Conservation (phyloP, 2,329 filamentous ascomycete genomes). For the Colletotrichum tamarilloi region DNA sequence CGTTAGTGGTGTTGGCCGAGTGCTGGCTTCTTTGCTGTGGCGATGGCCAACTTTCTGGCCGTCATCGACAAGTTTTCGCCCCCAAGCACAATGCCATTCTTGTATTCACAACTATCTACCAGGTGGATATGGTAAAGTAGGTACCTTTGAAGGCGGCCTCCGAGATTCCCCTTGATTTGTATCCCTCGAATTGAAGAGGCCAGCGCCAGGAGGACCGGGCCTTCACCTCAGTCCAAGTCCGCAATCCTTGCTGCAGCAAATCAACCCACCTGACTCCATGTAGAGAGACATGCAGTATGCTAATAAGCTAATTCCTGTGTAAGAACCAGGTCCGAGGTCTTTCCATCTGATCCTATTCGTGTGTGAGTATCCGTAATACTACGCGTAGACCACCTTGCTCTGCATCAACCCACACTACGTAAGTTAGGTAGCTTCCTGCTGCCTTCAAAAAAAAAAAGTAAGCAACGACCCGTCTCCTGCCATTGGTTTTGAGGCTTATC, state of each 20-base stretch:
- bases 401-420: neutral
- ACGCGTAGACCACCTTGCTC: neutral
- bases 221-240: constrained; percentile 12
- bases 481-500: neutral
- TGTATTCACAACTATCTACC: neutral
- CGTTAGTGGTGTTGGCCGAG: neutral
- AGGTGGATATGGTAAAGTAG: no score
- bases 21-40: neutral
- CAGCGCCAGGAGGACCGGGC: constrained; percentile 18
- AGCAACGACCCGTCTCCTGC: neutral
- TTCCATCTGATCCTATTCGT: constrained; percentile 4
- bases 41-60: neutral
- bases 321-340: neutral
- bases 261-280: constrained; percentile 15
- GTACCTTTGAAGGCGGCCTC: neutral
- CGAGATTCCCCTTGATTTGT: neutral
- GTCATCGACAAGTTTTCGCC: neutral
- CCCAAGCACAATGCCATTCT: neutral
- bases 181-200: neutral
- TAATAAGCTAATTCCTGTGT: neutral
- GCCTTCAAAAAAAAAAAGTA: neutral
- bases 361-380: neutral
- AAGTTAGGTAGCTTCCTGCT: neutral
- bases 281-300: neutral
- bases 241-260: constrained; percentile 19